Evolutionary conservation across 306 rosid species (phyloP).

Genomic region (Acmispon strigosus): DNA sequence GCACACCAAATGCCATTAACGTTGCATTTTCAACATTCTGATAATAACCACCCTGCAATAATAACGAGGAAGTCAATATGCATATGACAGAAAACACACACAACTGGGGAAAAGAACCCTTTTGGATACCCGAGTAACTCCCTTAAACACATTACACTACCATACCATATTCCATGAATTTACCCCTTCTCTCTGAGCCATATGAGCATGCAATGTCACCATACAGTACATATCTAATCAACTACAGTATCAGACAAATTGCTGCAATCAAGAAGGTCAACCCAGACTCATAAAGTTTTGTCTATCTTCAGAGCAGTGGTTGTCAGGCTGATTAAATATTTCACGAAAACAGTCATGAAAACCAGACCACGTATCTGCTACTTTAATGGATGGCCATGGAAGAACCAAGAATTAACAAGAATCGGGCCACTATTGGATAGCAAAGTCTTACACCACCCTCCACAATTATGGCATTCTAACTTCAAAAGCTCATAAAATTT

Average conservation of each 20-base stretch:
- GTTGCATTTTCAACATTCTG: slow-evolving; percentile 54
- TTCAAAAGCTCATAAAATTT: background rate
- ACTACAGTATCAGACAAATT: background rate
- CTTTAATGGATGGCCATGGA: background rate
- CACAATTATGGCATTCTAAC: slow-evolving; percentile 11
- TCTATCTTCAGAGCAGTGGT: background rate
- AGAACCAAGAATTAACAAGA: background rate
- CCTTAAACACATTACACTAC: background rate
- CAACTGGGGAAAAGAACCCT: background rate
- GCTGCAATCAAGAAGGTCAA: slow-evolving; percentile 9
- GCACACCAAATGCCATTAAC: slow-evolving; percentile 52
- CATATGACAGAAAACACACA: background rate
- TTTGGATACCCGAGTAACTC: background rate
- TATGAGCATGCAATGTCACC: background rate
- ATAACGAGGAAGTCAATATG: slow-evolving; percentile 1
- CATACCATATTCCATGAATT: background rate
- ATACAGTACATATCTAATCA: background rate
- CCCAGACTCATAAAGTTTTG: background rate
- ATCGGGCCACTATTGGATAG: background rate
- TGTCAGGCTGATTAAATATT: background rate
- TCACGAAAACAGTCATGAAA: background rate
- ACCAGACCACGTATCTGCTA: background rate
- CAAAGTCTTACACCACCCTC: slow-evolving; percentile 10
- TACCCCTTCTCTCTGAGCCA: background rate
- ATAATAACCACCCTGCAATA: slow-evolving; percentile 64